Evolutionary conservation across 2,329 filamentous ascomycete genomes (phyloP), one percentile per base, ranked within the genome.

Genomic region (Xylariaceae sp.): DNA sequence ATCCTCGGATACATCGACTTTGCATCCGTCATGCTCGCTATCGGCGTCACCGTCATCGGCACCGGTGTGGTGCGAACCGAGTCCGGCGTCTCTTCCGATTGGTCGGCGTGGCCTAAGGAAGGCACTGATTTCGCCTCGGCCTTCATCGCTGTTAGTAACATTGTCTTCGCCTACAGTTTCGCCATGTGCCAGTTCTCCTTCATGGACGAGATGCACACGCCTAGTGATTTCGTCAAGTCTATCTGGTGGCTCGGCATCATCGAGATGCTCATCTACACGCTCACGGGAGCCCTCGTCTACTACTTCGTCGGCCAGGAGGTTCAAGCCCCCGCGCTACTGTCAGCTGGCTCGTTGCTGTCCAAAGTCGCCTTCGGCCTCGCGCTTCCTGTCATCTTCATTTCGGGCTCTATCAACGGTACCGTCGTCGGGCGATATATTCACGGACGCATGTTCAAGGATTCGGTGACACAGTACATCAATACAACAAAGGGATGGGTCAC

Each of bases 351-450:
- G 0, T 54, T 75, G 0, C 60, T 84, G 17, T 72, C 74, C 14
- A 83, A 83, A 54, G 64, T 85, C 6, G 78, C 80, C 2, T 85
- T 80, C 56, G 80, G 78, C 14, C 66, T 85, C 47, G 81, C 80
- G 0, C 65, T 80, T 2, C 80, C 80, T 3, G 84, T 80, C 14
- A 85, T 85, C 54, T 69, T 84, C 49, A 76, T 85, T 45, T 79
- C 81, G 0, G 82, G 81, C 23, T 80, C 83, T 11, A 79, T 85
- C 55, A 79, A 83, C 61, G 79, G 74, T 8, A 75, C 78, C 14
- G 75, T 84, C 22, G 77, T 77, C 6, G 60, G 49, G 6, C 59
- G 61, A 11, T 65, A 64, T 40, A 62, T 65, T 47, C 62, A 65
- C 50, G 62, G 61, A 6, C 61, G 62, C 37, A 19, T 63, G n/a